A percentile compares a stretch with the other conserved stretches of the same genome.
phyloP scores from a whole-genome alignment of 78 protist genomes.

The Dictyostelium citrinum region DNA sequence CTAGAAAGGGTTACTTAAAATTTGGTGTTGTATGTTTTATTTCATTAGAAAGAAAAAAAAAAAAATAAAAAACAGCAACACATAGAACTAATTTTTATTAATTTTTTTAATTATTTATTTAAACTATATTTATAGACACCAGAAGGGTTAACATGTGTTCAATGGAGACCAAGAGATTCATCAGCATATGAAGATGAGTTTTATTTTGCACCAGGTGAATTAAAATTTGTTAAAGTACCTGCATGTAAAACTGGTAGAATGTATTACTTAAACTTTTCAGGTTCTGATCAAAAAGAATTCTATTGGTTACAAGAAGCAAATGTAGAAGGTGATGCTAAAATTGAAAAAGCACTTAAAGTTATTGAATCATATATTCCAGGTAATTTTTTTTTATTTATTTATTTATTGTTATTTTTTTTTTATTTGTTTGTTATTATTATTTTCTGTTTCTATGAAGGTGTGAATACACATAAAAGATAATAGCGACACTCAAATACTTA shows the following conservation, averaged over 20 bases:
- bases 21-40: constrained; percentile 21
- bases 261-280: constrained; percentile 60
- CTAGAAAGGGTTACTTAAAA: constrained; percentile 41
- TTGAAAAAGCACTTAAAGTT: constrained; percentile 24
- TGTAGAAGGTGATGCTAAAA: constrained; percentile 7
- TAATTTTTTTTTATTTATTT: background rate
- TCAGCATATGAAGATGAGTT: constrained; percentile 39
- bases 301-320: constrained; percentile 67
- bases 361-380: constrained; percentile 44
- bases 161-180: constrained; percentile 48
- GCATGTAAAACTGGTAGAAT: constrained; percentile 41
- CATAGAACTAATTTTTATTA: background rate
- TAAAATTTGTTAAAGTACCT: constrained; percentile 9
- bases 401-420: background rate
- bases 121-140: background rate
- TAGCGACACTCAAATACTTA: background rate
- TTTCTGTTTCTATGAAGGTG: background rate
- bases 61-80: background rate
- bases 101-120: too few relatives aligned
- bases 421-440: background rate
- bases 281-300: constrained; percentile 36
- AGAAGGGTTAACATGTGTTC: constrained; percentile 37
- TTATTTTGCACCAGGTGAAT: constrained; percentile 65
- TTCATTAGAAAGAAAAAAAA: background rate
- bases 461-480: background rate